Conservation (phyloP, 1,284 basidiomycete genomes). For the Moesziomyces sp. region DNA sequence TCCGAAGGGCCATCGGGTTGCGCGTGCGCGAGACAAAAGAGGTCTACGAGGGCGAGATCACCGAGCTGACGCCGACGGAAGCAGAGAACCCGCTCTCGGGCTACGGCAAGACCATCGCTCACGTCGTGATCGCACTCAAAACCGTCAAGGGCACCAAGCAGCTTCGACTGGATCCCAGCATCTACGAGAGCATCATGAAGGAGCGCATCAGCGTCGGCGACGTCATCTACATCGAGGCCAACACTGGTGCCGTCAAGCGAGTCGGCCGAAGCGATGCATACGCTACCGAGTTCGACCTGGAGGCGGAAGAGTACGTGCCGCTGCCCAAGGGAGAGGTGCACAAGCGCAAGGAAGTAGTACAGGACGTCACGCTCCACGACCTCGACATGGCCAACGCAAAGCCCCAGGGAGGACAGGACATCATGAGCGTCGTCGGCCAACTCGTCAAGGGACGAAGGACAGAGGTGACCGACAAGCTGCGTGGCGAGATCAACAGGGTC, state of each 20-base stretch:
- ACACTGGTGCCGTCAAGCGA: conserved; percentile 96
- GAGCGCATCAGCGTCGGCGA: conserved; percentile 97
- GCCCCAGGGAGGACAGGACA: conserved; percentile 92
- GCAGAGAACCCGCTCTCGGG: conserved; percentile 72
- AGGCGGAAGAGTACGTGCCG: conserved; percentile 97
- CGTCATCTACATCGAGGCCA: conserved; percentile 93
- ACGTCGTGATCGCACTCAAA: conserved; percentile 95
- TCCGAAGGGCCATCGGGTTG: conserved; percentile 88
- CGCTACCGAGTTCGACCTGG: conserved; percentile 97
- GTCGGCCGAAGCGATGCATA: conserved; percentile 98
- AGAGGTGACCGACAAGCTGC: conserved; percentile 95
- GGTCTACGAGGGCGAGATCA: conserved; percentile 98
- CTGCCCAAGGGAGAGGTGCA: conserved; percentile 98
- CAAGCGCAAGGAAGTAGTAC: conserved; percentile 95
- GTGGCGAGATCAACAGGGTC: conserved; percentile 96
- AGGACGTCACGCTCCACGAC: conserved; percentile 96
- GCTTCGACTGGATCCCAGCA: conserved; percentile 89
- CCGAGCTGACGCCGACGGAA: conserved; percentile 90
- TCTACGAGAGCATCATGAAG: conserved; percentile 97
- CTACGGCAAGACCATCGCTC: conserved; percentile 97
- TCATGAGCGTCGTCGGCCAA: conserved; percentile 99
- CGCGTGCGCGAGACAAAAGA: conserved; percentile 85
- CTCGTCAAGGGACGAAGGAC: conserved; percentile 92
- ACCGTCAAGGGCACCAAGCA: conserved; percentile 99
- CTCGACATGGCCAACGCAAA: conserved; percentile 96